A percentile compares a stretch with the other conserved stretches of the same genome.
Evolutionary conservation across 805 yeast species (phyloP).

Genomic region (Kluyveromyces starmeri): DNA sequence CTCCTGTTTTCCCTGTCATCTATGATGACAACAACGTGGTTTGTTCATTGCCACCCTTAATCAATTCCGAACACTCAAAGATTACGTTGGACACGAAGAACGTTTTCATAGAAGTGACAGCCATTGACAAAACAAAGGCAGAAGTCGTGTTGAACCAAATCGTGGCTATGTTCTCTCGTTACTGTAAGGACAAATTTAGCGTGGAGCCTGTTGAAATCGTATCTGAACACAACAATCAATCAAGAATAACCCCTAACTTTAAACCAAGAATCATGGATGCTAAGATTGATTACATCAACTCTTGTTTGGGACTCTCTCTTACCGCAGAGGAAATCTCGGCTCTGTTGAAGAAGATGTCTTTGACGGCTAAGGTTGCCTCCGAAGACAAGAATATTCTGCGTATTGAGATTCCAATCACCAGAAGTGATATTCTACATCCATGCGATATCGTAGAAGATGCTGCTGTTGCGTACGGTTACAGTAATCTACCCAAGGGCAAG

Average conservation of each 20-base stretch:
- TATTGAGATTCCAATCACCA: constrained; percentile 80
- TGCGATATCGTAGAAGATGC: constrained; percentile 99
- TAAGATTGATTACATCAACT: constrained; percentile 78
- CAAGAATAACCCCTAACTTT: constrained; percentile 70
- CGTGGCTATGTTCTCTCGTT: constrained; percentile 92
- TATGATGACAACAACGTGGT: constrained; percentile 68
- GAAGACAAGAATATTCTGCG: constrained; percentile 37
- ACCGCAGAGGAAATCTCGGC: constrained; percentile 56
- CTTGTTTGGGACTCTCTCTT: constrained; percentile 80
- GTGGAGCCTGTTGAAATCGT: constrained; percentile 85
- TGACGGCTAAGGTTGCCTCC: constrained; percentile 48
- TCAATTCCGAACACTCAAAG: constrained; percentile 86
- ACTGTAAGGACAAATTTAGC: constrained; percentile 71
- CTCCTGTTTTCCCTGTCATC: constrained; percentile 87
- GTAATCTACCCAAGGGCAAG: constrained; percentile 70
- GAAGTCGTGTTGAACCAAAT: constrained; percentile 87
- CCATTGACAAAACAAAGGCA: constrained; percentile 89
- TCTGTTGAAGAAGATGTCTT: constrained; percentile 73
- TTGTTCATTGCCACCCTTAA: constrained; percentile 93
- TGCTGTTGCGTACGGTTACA: constrained; percentile 92
- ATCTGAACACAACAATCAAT: constrained; percentile 69
- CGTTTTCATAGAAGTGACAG: constrained; percentile 89
- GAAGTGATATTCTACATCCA: constrained; percentile 92
- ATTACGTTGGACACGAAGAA: constrained; percentile 77
- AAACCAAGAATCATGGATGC: constrained; percentile 60